Evolutionary conservation across 2,329 filamentous ascomycete species (phyloP).

Genomic region (Alternaria postmessia): DNA sequence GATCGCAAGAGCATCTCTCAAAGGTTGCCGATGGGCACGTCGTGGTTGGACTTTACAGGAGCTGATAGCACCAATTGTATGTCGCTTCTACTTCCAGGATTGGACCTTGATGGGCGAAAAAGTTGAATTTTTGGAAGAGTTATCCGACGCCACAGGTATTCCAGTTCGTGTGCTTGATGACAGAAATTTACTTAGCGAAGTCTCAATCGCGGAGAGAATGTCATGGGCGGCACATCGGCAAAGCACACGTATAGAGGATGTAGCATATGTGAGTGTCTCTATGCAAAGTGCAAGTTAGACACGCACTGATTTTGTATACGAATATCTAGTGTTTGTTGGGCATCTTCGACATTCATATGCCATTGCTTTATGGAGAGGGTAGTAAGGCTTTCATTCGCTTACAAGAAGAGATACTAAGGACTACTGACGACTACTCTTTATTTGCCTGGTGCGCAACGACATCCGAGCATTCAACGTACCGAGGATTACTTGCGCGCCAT

Average conservation of each 20-base stretch:
- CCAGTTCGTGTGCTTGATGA: slow-evolving; percentile 33
- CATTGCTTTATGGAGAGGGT: slow-evolving; percentile 41
- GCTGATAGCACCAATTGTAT: slow-evolving; percentile 32
- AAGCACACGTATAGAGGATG: slow-evolving; percentile 40
- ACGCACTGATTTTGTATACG: background rate
- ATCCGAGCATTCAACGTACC: slow-evolving; percentile 26
- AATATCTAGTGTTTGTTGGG: slow-evolving; percentile 33
- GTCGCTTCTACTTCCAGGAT: slow-evolving; percentile 37
- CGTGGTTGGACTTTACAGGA: slow-evolving; percentile 45
- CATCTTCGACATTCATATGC: slow-evolving; percentile 45
- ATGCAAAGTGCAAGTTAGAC: background rate
- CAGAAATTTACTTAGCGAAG: slow-evolving; percentile 21
- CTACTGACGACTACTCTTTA: slow-evolving; percentile 38
- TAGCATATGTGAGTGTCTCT: slow-evolving; percentile 28
- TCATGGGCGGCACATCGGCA: slow-evolving; percentile 39
- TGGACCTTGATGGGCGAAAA: slow-evolving; percentile 41
- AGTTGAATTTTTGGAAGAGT: slow-evolving; percentile 30
- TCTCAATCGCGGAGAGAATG: slow-evolving; percentile 39
- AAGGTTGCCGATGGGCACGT: slow-evolving; percentile 33
- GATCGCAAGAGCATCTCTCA: slow-evolving; percentile 24
- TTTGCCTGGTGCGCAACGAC: slow-evolving; percentile 34
- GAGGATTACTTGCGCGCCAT: slow-evolving; percentile 36
- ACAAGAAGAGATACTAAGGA: slow-evolving; percentile 41
- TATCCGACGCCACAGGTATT: slow-evolving; percentile 37
- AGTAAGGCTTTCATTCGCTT: slow-evolving; percentile 38